Percentiles rank a stretch among this genome's conserved stretches.
Evolutionary conservation across 805 yeast species (phyloP).

Genomic region (Wickerhamiella alocasiicola): DNA sequence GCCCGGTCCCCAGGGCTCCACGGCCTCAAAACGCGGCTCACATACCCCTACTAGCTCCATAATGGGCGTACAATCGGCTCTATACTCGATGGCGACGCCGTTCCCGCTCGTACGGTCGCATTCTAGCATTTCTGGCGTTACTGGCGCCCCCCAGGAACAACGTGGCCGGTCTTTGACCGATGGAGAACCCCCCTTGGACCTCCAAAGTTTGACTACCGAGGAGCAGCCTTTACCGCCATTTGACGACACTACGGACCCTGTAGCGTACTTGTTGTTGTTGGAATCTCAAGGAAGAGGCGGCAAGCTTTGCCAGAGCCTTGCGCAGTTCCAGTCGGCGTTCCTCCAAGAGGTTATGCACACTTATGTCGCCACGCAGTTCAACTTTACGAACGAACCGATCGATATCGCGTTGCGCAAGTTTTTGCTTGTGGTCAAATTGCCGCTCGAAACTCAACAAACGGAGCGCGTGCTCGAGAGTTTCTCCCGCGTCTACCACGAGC

Average conservation of each 20-base stretch:
- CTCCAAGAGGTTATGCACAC: slow-evolving; percentile 17
- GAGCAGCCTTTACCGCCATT: slow-evolving; percentile 8
- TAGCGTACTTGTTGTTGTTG: neutral
- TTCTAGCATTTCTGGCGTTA: neutral
- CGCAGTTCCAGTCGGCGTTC: slow-evolving; percentile 13
- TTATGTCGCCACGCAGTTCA: slow-evolving; percentile 29
- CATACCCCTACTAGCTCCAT: neutral
- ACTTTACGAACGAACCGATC: slow-evolving; percentile 43
- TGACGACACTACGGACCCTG: slow-evolving; percentile 1
- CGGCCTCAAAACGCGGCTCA: neutral
- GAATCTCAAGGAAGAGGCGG: slow-evolving; percentile 6
- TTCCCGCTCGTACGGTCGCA: slow-evolving; percentile 10
- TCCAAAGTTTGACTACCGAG: neutral
- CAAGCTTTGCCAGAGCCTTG: slow-evolving; percentile 17
- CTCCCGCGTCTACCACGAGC: slow-evolving; percentile 38
- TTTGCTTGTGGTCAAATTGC: slow-evolving; percentile 45
- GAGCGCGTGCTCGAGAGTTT: slow-evolving; percentile 53
- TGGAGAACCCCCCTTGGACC: slow-evolving; percentile 3
- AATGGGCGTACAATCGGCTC: neutral
- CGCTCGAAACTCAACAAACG: slow-evolving; percentile 65
- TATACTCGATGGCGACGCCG: neutral
- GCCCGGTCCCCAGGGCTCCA: neutral
- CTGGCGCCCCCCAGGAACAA: neutral
- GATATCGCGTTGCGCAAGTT: slow-evolving; percentile 55
- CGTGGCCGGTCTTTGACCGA: slow-evolving; percentile 6